phyloP scores from a whole-genome alignment of 805 yeast species.

The Starmerella ratchasimensis region DNA sequence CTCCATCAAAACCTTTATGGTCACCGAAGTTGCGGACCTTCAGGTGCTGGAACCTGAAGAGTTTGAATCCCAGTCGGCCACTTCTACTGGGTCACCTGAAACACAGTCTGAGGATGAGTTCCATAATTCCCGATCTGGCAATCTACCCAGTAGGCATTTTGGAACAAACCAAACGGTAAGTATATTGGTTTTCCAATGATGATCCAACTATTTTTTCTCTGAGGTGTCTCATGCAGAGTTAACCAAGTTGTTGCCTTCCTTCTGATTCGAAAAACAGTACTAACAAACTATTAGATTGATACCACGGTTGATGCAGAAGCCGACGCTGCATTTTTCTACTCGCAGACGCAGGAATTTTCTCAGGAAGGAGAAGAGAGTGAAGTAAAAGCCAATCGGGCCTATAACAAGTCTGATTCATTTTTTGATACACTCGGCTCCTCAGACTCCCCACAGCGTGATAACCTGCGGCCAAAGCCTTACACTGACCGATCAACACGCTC shows the following conservation, averaged over 20 bases:
- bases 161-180: slow-evolving; percentile 16
- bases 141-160: not conserved
- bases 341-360: slow-evolving; percentile 12
- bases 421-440: slow-evolving; percentile 82
- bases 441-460: no score
- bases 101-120: not conserved
- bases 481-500: no score
- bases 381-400: slow-evolving; percentile 29
- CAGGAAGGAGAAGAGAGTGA: slow-evolving; percentile 13
- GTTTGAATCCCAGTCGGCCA: not conserved
- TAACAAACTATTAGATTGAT: slow-evolving; percentile 13
- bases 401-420: slow-evolving; percentile 73
- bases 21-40: slow-evolving; percentile 82
- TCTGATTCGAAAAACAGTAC: slow-evolving; percentile 28
- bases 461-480: no score
- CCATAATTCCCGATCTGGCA: no score
- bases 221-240: slow-evolving; percentile 21
- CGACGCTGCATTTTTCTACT: slow-evolving; percentile 20
- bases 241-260: slow-evolving; percentile 33
- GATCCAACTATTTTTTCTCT: slow-evolving; percentile 17
- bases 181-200: slow-evolving; percentile 16
- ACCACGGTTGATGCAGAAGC: slow-evolving; percentile 19
- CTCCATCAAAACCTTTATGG: slow-evolving; percentile 56
- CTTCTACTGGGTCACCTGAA: not conserved
- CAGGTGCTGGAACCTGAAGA: slow-evolving; percentile 57